Evolutionary conservation across 129 eudicot species (phyloP).

Genomic region (Cynara cardunculus): DNA sequence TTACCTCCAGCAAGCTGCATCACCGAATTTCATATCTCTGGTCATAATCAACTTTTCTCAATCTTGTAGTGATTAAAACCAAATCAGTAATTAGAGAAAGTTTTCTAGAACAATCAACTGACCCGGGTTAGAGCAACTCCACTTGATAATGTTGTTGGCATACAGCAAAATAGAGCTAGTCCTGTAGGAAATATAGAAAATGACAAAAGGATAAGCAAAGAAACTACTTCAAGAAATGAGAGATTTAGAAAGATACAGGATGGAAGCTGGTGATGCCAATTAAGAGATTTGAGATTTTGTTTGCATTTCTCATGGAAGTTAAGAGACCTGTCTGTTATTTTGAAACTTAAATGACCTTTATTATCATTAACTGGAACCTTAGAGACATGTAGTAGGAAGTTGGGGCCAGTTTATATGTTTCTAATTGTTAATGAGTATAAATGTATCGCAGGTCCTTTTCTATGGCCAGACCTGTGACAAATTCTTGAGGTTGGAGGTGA

Average conservation of each 20-base stretch:
- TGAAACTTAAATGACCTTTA: not conserved
- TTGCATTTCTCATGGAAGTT: not conserved
- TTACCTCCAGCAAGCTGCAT: slow-evolving; percentile 94
- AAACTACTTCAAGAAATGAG: not conserved
- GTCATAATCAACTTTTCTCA: slow-evolving; percentile 27
- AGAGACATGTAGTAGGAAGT: not conserved
- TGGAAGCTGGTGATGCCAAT: not conserved
- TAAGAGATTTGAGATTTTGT: not conserved
- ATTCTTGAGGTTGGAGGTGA: slow-evolving; percentile 91
- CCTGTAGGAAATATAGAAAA: slow-evolving; percentile 46
- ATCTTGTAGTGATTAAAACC: not conserved
- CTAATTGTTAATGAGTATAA: not conserved
- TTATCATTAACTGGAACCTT: not conserved
- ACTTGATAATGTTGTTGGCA: slow-evolving; percentile 98
- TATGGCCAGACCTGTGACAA: slow-evolving; percentile 68
- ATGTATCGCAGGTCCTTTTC: slow-evolving; percentile 5
- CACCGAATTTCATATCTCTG: slow-evolving; percentile 15
- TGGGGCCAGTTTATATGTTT: not conserved
- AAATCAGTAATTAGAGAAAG: not conserved
- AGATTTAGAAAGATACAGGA: not conserved
- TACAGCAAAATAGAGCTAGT: slow-evolving; percentile 80
- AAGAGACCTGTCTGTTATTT: not conserved
- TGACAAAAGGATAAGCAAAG: not conserved
- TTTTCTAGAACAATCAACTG: slow-evolving; percentile 14
- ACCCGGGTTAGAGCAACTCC: slow-evolving; percentile 92